Evolutionary conservation across 1,284 basidiomycete genomes (phyloP), one percentile per base, ranked within the genome.

Genomic region (Ganoderma resinaceum): DNA sequence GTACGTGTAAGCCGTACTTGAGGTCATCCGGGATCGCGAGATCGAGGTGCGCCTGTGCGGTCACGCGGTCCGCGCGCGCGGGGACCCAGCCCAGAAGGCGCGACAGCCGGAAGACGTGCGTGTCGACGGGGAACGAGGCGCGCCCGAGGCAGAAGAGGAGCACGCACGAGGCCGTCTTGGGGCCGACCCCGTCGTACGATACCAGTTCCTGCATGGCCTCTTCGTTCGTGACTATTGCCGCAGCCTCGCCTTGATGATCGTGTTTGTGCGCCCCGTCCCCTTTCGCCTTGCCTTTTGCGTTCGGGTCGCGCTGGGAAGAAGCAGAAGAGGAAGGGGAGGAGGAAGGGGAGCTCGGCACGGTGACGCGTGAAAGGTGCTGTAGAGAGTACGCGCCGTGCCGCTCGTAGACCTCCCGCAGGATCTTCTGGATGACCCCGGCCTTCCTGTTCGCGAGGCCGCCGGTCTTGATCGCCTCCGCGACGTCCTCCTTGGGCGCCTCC

Each of bases 391-490:
- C 76, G 0, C 87, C 87, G 63, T 91, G 87, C 63, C 84, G 83
- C 65, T 80, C 82, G 70, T 88, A 83, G 38, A 91, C 81, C 7
- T 85, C 81, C 6, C 74, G 67, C 26, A 93, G 78, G 0, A 92
- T 81, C 31, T 80, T 84, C 76, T 91, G 87, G 65, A 95, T 94
- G 43, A 86, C 89, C 61, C 83, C 87, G 0, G 88, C 87, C 76
- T 95, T 95, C 78, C 89, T 90, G 73, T 90, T 89, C 55, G 91
- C 91, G 8, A 95, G 83, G 0, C 93, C 93, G 16, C 92, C 93
- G 26, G 84, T 86, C 53, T 85, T 83, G 67, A 94, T 90, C 0
- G 90, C 84, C 7, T 89, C 86, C 5, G 87, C 87, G 29, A 95
- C 80, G 59, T 83, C 82, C 5, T 79, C 80, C 58, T 81, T 80